Percentiles rank a stretch among this genome's conserved stretches.
These are phyloP conservation scores for Trichoderma endophyticum DNA, from an alignment of 2,329 filamentous ascomycete species.

Conservation along the genomic window DNA sequence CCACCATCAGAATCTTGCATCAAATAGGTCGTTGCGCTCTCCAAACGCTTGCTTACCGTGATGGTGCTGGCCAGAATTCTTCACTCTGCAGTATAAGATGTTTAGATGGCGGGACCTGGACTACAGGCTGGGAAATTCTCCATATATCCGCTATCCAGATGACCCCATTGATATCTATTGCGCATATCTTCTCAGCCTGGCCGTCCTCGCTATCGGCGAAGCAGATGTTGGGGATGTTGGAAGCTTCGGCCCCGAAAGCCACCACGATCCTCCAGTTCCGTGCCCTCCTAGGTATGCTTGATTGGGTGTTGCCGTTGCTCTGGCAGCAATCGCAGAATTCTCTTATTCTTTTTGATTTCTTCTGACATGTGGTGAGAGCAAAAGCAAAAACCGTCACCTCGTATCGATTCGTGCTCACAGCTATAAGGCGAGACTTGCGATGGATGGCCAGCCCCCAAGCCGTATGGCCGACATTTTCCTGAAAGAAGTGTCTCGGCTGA, in stretches of 20 bases:
- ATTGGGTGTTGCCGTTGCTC: conserved; percentile 19
- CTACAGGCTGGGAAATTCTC: conserved; percentile 32
- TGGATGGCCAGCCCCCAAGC: conserved; percentile 92
- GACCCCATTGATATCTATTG: conserved; percentile 48
- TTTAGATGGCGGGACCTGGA: conserved; percentile 25
- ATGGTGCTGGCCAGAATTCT: conserved; percentile 29
- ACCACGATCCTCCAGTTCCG: conserved; percentile 52
- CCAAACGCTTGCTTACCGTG: conserved; percentile 26
- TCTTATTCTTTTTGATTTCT: not conserved
- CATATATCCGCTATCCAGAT: conserved; percentile 54
- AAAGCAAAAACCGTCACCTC: conserved; percentile 54
- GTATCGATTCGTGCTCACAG: conserved; percentile 72
- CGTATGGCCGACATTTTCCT: conserved; percentile 70
- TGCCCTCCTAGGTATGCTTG: conserved; percentile 41
- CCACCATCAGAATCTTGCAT: not conserved
- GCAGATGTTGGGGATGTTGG: conserved; percentile 53
- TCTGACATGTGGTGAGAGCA: conserved; percentile 31
- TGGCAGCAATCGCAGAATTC: conserved; percentile 19
- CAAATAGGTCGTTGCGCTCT: not conserved
- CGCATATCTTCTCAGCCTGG: conserved; percentile 48
- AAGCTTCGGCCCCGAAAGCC: conserved; percentile 35
- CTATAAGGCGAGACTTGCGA: conserved; percentile 75
- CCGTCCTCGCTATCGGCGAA: conserved; percentile 48
- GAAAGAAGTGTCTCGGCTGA: conserved; percentile 58
- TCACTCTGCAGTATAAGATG: conserved; percentile 28